Evolutionary conservation across 345 rosid species (phyloP), one percentile per base, ranked within the genome.

Genomic region (Citrus trifoliata): DNA sequence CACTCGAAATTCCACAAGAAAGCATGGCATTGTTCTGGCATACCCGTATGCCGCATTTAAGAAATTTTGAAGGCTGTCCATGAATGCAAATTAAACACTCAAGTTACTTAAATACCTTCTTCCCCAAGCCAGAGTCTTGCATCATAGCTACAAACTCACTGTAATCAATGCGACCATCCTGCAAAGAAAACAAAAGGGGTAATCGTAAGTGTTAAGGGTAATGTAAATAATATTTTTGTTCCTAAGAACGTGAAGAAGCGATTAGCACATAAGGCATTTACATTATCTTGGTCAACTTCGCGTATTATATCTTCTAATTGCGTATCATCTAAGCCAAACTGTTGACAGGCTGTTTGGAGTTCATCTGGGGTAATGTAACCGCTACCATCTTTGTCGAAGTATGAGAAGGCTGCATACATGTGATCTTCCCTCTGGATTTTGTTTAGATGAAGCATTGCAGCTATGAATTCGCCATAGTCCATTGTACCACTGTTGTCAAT

Each of bases 381-480:
- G 75, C 99, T 95, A 58, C 97, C 97, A 75, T 93, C 99, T 78
- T 88, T 86, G 84, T 95, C 99, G 30, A 95, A 95, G 80, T 92
- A 95, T 60, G 93, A 87, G 87, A 93, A 95, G 53, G 97, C 98
- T 28, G 95, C 89, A 55, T 76, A 91, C 80, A 93, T 78, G 82
- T 95, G 95, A 82, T 95, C 98, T 85, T 95, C 96, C 84, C 80
- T 88, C 76, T 90, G 90, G 76, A 93, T 86, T 83, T 95, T 93
- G 88, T 93, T 95, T 59, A 93, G 79, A 87, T 95, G 97, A 70
- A 93, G 88, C 98, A 93, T 93, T 38, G 99, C 99, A 33, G 99
- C 96, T 75, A 90, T 85, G 82, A 95, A 93, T 84, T 95, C 99
- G 0, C 94, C 88, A 70, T 91, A 95, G 84, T 93, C 98, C 82